Evolutionary conservation across 257 asterid species (phyloP).

Genomic region (Datura wrightii): DNA sequence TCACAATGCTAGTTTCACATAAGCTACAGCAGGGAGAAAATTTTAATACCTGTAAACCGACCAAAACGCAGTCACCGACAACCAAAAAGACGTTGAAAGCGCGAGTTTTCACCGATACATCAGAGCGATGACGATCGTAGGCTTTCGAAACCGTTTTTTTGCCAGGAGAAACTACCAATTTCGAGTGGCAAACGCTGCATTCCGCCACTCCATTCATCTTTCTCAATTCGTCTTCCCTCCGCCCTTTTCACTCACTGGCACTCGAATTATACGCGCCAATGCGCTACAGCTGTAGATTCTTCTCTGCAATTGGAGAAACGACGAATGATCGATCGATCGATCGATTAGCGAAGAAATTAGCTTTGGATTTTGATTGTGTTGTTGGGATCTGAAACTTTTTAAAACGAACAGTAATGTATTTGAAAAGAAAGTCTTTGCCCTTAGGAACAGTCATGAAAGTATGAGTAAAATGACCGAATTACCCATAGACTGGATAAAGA

Average conservation of each 20-base stretch:
- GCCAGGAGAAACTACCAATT: conserved; percentile 42
- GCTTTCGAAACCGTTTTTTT: conserved; percentile 45
- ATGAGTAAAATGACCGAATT: background rate
- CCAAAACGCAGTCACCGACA: conserved; percentile 52
- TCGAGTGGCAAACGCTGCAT: conserved; percentile 59
- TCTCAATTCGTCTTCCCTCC: background rate
- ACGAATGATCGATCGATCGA: background rate
- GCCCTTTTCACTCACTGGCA: background rate
- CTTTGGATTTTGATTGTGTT: background rate
- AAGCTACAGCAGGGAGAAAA: background rate
- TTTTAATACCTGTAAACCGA: conserved; percentile 49
- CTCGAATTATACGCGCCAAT: background rate
- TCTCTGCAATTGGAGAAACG: background rate
- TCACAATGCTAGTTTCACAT: conserved; percentile 8
- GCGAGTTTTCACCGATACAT: conserved; percentile 45
- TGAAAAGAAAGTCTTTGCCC: background rate
- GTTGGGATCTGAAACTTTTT: background rate
- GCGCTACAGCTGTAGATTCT: background rate
- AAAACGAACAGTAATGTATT: no score
- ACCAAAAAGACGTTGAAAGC: conserved; percentile 49
- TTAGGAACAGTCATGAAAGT: background rate
- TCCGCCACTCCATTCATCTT: conserved; percentile 49
- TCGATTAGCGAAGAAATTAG: conserved; percentile 10
- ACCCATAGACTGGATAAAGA: background rate
- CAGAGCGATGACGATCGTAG: conserved; percentile 50